Base-by-base conservation (phyloP, 1,284 basidiomycete genomes). In the Wolfiporia cocos region DNA sequence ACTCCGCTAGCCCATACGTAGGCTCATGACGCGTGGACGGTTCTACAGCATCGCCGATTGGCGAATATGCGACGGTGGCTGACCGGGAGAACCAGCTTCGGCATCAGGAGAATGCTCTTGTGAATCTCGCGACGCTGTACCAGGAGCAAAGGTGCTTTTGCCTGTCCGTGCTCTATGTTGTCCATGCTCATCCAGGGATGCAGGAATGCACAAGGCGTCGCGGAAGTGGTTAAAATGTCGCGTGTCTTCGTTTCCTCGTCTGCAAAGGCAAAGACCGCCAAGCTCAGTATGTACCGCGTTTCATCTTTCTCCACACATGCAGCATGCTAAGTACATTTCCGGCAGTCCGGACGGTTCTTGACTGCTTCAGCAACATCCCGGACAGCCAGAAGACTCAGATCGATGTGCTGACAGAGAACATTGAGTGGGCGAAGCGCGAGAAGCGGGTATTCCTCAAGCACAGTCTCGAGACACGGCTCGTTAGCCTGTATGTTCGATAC, bases 261-360 rank as follows among this genome's bases (percentile, higher is more conserved):
- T 1, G 94, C 95, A 20, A 99, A 99, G 65, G 95, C 96, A 6
- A 99, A 99, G 69, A 97, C 95, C 0, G 94, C 95, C 2, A 97
- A 97, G 69, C 80, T 98, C 49, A 93, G 92, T 92, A 50, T 50
- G 86, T 71, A 5, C 17, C 19, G 9, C n/a, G 26, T 53, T n/a
- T 49, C 42, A 34, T 37, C 1, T 17, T 30, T 30, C n/a, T n/a
- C n/a, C n/a, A n/a, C n/a, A n/a, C n/a, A n/a, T n/a, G n/a, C n/a
- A n/a, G n/a, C n/a, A n/a, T n/a, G n/a, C n/a, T n/a, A n/a, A n/a
- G n/a, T n/a, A n/a, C n/a, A n/a, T n/a, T n/a, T n/a, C 15, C 24
- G 43, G 2, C 51, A 93, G 91, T 95, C 64, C 85, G 94, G 41
- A 92, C 92, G 3, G 74, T 98, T 29, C 89, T 98, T 56, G 89